Conservation (phyloP, 2,329 filamentous ascomycete genomes). For the Xylariaceae sp. region DNA sequence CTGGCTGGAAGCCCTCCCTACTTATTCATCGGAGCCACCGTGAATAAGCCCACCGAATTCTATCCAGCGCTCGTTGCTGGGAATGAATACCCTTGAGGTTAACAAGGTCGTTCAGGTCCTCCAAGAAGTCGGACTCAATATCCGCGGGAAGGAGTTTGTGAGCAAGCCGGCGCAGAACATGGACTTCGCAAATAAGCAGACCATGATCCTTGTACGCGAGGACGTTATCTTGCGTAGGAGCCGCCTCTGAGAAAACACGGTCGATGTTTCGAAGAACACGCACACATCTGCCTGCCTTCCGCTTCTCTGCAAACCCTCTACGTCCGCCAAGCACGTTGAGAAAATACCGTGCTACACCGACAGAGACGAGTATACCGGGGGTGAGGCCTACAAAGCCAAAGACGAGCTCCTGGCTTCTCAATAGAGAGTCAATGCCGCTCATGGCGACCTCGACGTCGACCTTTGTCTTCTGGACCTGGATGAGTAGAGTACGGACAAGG, state of each 20-base stretch:
- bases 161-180: slow-evolving; percentile 69
- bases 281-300: slow-evolving; percentile 64
- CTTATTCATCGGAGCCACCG: slow-evolving; percentile 55
- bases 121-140: slow-evolving; percentile 76
- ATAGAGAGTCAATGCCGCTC: slow-evolving; percentile 85
- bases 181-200: slow-evolving; percentile 81
- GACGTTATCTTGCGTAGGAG: slow-evolving; percentile 65
- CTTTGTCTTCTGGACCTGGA: slow-evolving; percentile 98
- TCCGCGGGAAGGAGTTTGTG: slow-evolving; percentile 64
- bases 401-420: slow-evolving; percentile 94
- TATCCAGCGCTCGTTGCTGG: slow-evolving; percentile 72
- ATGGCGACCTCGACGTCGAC: slow-evolving; percentile 96
- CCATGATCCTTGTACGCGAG: slow-evolving; percentile 91
- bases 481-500: slow-evolving; percentile 81
- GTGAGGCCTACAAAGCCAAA: slow-evolving; percentile 97
- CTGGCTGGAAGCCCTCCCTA: background rate
- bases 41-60: slow-evolving; percentile 86
- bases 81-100: slow-evolving; percentile 74
- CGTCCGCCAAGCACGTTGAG: slow-evolving; percentile 63
- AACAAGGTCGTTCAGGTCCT: slow-evolving; percentile 80
- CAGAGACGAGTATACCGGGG: slow-evolving; percentile 81
- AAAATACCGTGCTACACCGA: slow-evolving; percentile 69
- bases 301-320: slow-evolving; percentile 59
- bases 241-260: slow-evolving; percentile 65
- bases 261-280: slow-evolving; percentile 84